Evolutionary conservation across 768 basidiomycete species (phyloP).

Genomic region (Myochromella boudieri): DNA sequence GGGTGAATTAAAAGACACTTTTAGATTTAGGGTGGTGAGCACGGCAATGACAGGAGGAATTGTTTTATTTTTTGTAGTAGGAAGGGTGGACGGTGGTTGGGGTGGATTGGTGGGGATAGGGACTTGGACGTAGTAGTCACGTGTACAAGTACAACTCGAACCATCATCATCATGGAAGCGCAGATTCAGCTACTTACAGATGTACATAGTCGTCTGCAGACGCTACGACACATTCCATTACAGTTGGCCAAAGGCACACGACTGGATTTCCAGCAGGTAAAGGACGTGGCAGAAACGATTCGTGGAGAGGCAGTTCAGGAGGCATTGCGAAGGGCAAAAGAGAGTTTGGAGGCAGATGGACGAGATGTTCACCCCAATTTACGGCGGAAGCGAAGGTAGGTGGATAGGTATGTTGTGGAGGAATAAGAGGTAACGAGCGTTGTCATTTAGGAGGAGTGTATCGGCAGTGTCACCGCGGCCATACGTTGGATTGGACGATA

Average conservation of each 20-base stretch:
- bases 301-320: conserved; percentile 55
- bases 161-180: conserved; percentile 28
- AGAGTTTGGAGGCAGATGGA: conserved; percentile 54
- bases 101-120: conserved; percentile 36
- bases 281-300: conserved; percentile 45
- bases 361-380: conserved; percentile 45
- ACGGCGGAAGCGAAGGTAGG: conserved; percentile 59
- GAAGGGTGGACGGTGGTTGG: conserved; percentile 31
- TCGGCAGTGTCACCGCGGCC: conserved; percentile 65
- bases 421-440: too few species aligned
- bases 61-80: conserved; percentile 39
- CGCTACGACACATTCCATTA: conserved; percentile 46
- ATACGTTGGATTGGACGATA: conserved; percentile 45
- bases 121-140: conserved; percentile 27
- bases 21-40: conserved; percentile 28
- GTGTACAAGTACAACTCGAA: too few species aligned
- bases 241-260: conserved; percentile 23
- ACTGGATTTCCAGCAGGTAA: conserved; percentile 48
- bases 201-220: conserved; percentile 41
- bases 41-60: conserved; percentile 18
- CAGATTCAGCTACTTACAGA: conserved; percentile 49
- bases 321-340: conserved; percentile 52
- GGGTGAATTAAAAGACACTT: conserved; percentile 17
- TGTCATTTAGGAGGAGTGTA: conserved; percentile 40
- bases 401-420: too few species aligned